Evolutionary conservation across 805 yeast species (phyloP).

Genomic region (Nakazawaea holstii): DNA sequence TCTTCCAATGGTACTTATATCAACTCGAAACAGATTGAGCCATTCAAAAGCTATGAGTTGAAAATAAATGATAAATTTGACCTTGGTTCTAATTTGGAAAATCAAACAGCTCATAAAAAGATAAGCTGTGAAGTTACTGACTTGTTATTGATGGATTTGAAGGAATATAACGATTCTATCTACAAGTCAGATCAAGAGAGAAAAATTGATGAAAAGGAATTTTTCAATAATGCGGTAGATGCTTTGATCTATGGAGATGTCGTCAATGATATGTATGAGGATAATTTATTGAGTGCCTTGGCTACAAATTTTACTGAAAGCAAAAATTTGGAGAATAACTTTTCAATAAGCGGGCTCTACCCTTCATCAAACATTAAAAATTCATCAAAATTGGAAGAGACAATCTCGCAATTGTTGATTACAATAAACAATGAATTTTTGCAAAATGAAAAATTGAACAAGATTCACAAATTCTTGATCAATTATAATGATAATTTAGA

Average conservation of each 20-base stretch:
- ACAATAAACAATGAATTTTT: slow-evolving; percentile 54
- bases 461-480: slow-evolving; percentile 49
- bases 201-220: slow-evolving; percentile 15
- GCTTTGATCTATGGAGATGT: slow-evolving; percentile 31
- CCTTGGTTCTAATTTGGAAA: slow-evolving; percentile 84
- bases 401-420: slow-evolving; percentile 48
- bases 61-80: slow-evolving; percentile 84
- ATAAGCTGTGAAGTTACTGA: slow-evolving; percentile 81
- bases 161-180: slow-evolving; percentile 20
- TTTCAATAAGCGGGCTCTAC: slow-evolving; percentile 48
- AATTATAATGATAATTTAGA: slow-evolving; percentile 32
- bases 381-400: slow-evolving; percentile 47
- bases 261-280: slow-evolving; percentile 25
- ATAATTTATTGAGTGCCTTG: slow-evolving; percentile 20
- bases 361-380: slow-evolving; percentile 56
- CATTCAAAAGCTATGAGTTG: slow-evolving; percentile 59
- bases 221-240: slow-evolving; percentile 29
- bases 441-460: slow-evolving; percentile 49
- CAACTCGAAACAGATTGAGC: slow-evolving; percentile 64
- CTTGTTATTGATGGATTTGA: slow-evolving; percentile 50
- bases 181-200: slow-evolving; percentile 17
- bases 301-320: slow-evolving; percentile 16
- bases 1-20: slow-evolving; percentile 94
- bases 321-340: slow-evolving; percentile 41
- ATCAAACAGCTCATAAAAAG: slow-evolving; percentile 68